These are phyloP conservation scores for Alternaria sp. DNA, from an alignment of 2,329 filamentous ascomycete genomes.

Conservation along the genomic window DNA sequence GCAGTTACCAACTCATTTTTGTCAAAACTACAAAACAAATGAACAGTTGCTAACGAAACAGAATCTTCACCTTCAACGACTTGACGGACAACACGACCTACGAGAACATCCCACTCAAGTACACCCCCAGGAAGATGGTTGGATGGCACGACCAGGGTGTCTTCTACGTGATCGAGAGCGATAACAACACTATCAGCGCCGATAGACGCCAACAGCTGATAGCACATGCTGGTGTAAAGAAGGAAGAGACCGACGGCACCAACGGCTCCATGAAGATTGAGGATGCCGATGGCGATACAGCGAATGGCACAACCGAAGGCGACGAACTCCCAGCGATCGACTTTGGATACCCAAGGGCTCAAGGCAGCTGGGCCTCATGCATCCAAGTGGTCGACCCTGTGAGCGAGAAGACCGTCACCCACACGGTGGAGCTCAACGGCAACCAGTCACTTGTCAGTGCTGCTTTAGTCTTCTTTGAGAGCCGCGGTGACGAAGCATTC, in stretches of 20 bases:
- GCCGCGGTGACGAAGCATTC: slow-evolving; percentile 82
- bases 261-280: slow-evolving; percentile 43
- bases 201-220: slow-evolving; percentile 78
- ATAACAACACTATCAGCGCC: slow-evolving; percentile 87
- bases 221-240: slow-evolving; percentile 63
- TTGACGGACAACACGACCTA: slow-evolving; percentile 85
- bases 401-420: slow-evolving; percentile 70
- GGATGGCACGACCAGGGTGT: slow-evolving; percentile 86
- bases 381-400: slow-evolving; percentile 90
- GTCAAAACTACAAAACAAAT: not conserved
- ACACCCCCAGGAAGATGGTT: slow-evolving; percentile 87
- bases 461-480: slow-evolving; percentile 82
- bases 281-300: slow-evolving; percentile 19
- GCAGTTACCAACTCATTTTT: slow-evolving; percentile 16
- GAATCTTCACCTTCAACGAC: slow-evolving; percentile 91
- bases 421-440: slow-evolving; percentile 80
- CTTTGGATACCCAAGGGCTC: slow-evolving; percentile 86
- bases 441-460: slow-evolving; percentile 93
- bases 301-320: slow-evolving; percentile 25
- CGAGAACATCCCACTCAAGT: slow-evolving; percentile 82
- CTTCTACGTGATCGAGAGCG: slow-evolving; percentile 93
- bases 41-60: slow-evolving; percentile 36
- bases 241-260: slow-evolving; percentile 40
- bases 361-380: slow-evolving; percentile 92
- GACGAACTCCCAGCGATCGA: slow-evolving; percentile 75